phyloP scores from a whole-genome alignment of 495 filamentous ascomycete species.

The Apiosordaria backusii region DNA sequence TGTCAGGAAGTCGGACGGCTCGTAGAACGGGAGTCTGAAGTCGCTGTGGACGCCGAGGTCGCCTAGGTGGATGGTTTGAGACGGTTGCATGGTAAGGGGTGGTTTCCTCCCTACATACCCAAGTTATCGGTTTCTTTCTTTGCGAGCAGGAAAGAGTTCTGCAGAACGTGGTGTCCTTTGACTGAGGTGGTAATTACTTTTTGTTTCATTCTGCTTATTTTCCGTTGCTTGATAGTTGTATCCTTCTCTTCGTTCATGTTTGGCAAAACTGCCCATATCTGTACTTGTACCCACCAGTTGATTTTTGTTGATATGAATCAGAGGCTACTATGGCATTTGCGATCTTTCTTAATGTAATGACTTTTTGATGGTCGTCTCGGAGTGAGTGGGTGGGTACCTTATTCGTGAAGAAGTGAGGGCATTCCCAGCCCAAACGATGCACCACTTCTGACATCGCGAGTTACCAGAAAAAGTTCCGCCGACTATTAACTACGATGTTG shows the following conservation, averaged over 20 bases:
- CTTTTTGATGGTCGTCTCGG: too few relatives aligned
- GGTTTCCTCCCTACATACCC: too few relatives aligned
- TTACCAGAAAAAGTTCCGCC: too few relatives aligned
- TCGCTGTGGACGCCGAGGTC: constrained; percentile 31
- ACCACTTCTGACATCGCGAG: too few relatives aligned
- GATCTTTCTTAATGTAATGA: too few relatives aligned
- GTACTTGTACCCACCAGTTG: background rate
- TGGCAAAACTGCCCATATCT: background rate
- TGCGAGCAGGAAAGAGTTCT: too few relatives aligned
- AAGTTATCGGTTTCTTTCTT: too few relatives aligned
- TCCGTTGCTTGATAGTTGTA: background rate
- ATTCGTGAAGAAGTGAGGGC: background rate
- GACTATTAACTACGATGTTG: too few relatives aligned
- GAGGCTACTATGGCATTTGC: too few relatives aligned
- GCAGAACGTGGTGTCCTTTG: too few relatives aligned
- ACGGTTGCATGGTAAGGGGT: constrained; percentile 15
- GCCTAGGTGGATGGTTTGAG: constrained; percentile 22
- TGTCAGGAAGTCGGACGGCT: background rate
- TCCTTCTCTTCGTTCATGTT: background rate
- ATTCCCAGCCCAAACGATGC: background rate
- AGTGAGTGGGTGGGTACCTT: too few relatives aligned
- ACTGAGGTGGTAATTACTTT: background rate
- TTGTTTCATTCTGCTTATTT: background rate
- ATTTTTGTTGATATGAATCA: background rate
- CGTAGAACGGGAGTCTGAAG: constrained; percentile 12